phyloP scores from a whole-genome alignment of 805 yeast genomes.

The Saccharomycopsis babjevae region DNA sequence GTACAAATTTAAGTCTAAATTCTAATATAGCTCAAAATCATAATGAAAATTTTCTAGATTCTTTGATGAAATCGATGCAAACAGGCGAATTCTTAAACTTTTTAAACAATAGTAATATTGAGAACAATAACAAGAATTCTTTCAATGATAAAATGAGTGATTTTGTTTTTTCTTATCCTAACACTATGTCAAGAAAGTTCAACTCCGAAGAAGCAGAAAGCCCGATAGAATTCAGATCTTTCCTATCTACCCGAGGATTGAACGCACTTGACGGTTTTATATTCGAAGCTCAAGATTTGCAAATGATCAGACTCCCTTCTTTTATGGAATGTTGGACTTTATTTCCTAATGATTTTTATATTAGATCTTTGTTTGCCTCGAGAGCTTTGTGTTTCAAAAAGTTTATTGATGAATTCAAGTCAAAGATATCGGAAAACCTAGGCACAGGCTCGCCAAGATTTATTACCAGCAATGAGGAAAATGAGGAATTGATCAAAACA shows the following conservation, averaged over 20 bases:
- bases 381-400: background rate
- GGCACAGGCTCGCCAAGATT: background rate
- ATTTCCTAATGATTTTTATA: slow-evolving; percentile 12
- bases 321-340: background rate
- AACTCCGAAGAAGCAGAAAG: slow-evolving; percentile 13
- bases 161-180: slow-evolving; percentile 7
- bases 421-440: background rate
- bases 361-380: background rate
- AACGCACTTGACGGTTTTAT: background rate
- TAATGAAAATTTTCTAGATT: slow-evolving; percentile 7
- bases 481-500: background rate
- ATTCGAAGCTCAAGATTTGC: background rate
- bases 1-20: background rate
- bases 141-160: background rate
- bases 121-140: background rate
- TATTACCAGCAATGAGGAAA: slow-evolving; percentile 1
- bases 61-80: slow-evolving; percentile 10
- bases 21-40: background rate
- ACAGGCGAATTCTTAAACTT: slow-evolving; percentile 11
- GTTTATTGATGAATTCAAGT: background rate
- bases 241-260: background rate
- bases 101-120: background rate
- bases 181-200: slow-evolving; percentile 12
- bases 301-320: background rate
- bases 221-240: background rate